Evolutionary conservation across 306 rosid genomes (phyloP).

Genomic region (Trifolium repens): DNA sequence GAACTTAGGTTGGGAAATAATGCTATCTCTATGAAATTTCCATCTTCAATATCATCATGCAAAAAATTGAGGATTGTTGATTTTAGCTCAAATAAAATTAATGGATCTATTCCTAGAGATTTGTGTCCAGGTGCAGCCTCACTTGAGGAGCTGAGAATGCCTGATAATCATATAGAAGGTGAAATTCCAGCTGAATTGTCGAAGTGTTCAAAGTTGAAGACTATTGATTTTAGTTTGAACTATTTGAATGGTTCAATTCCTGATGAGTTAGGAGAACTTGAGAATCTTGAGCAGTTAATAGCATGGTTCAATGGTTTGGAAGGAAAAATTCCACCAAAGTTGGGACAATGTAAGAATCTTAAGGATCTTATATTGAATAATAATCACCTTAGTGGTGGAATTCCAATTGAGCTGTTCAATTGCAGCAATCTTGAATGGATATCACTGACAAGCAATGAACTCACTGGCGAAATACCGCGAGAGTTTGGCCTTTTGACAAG

Average conservation of each 20-base stretch:
- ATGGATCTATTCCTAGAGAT: conserved; percentile 70
- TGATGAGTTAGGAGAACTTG: conserved; percentile 83
- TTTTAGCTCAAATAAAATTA: conserved; percentile 83
- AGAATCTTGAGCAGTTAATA: conserved; percentile 80
- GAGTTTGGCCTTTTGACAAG: conserved; percentile 83
- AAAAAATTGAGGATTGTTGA: conserved; percentile 71
- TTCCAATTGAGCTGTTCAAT: conserved; percentile 76
- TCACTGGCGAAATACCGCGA: conserved; percentile 71
- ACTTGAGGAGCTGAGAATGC: conserved; percentile 86
- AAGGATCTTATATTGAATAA: conserved; percentile 92
- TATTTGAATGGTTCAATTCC: conserved; percentile 90
- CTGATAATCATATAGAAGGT: conserved; percentile 79
- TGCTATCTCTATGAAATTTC: conserved; percentile 72
- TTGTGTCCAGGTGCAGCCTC: conserved; percentile 88
- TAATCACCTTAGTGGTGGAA: conserved; percentile 68
- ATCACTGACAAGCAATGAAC: conserved; percentile 83
- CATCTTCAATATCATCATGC: conserved; percentile 81
- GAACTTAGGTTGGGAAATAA: conserved; percentile 79
- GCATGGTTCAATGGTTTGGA: conserved; percentile 94
- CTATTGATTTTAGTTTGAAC: conserved; percentile 83
- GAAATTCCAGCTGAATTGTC: conserved; percentile 76
- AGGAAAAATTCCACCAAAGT: conserved; percentile 83
- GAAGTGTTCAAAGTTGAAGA: conserved; percentile 78
- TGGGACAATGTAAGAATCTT: conserved; percentile 82
- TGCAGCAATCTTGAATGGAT: conserved; percentile 95